These are phyloP conservation scores for Russula dissimulans DNA, from an alignment of 768 basidiomycete genomes.

Conservation along the genomic window DNA sequence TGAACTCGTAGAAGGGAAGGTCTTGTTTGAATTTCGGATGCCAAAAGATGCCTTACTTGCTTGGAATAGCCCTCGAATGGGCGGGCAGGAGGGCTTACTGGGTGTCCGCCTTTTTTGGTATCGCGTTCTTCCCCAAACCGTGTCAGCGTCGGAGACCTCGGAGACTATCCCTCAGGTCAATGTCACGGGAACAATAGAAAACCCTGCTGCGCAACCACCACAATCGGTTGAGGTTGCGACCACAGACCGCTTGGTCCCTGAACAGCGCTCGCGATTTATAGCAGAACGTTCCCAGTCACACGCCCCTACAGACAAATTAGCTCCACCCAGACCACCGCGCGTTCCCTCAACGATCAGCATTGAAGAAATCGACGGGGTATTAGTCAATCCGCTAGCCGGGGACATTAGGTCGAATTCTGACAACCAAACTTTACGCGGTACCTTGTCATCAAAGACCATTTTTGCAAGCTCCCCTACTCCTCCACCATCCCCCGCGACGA, in stretches of 20 bases:
- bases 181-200: slow-evolving; percentile 1
- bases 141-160: background rate
- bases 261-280: background rate
- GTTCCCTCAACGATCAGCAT: background rate
- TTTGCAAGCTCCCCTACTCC: background rate
- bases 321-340: background rate
- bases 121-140: background rate
- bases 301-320: background rate
- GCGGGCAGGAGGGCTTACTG: slow-evolving; percentile 27
- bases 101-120: slow-evolving; percentile 27
- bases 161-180: background rate
- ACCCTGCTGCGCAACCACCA: background rate
- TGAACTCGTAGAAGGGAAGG: slow-evolving; percentile 32
- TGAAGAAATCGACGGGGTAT: background rate
- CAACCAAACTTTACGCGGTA: background rate
- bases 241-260: background rate
- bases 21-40: slow-evolving; percentile 42
- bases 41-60: slow-evolving; percentile 37
- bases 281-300: background rate
- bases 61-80: slow-evolving; percentile 40
- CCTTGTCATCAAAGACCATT: background rate
- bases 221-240: background rate
- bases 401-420: background rate
- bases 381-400: background rate
- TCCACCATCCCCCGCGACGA: background rate